Conservation (phyloP, 345 rosid species). For the Sonneratia alba region DNA sequence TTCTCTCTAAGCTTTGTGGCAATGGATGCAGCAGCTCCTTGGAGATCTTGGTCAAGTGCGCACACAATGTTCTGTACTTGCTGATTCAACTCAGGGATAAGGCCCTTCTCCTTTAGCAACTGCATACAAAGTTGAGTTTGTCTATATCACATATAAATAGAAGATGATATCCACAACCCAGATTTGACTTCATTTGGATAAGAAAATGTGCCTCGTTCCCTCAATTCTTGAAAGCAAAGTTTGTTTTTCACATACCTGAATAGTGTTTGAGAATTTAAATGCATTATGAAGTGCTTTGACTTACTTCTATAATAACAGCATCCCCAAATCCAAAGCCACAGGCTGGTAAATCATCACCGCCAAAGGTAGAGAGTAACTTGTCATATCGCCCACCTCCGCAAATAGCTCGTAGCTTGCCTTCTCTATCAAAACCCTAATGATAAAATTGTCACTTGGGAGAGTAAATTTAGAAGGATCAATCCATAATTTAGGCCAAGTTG, state of each 20-base stretch:
- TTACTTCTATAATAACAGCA: constrained; percentile 89
- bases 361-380: constrained; percentile 71
- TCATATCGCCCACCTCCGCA: constrained; percentile 95
- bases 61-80: constrained; percentile 77
- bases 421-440: constrained; percentile 70
- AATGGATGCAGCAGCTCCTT: constrained; percentile 70
- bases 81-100: constrained; percentile 50
- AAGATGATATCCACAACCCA: background rate
- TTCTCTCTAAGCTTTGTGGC: constrained; percentile 69
- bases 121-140: constrained; percentile 11
- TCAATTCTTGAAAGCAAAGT: background rate
- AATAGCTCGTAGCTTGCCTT: constrained; percentile 80
- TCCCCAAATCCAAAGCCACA: constrained; percentile 99
- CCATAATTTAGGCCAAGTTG: background rate
- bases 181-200: background rate
- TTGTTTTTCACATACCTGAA: background rate
- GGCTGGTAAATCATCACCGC: constrained; percentile 89
- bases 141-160: background rate
- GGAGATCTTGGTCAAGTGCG: constrained; percentile 65
- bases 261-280: background rate
- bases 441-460: constrained; percentile 10
- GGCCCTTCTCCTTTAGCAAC: constrained; percentile 83
- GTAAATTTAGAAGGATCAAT: background rate
- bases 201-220: background rate
- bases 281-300: constrained; percentile 11